These are phyloP conservation scores for Blastocystis sp. DNA, from an alignment of 352 stramenopile genomes.

Conservation along the genomic window DNA sequence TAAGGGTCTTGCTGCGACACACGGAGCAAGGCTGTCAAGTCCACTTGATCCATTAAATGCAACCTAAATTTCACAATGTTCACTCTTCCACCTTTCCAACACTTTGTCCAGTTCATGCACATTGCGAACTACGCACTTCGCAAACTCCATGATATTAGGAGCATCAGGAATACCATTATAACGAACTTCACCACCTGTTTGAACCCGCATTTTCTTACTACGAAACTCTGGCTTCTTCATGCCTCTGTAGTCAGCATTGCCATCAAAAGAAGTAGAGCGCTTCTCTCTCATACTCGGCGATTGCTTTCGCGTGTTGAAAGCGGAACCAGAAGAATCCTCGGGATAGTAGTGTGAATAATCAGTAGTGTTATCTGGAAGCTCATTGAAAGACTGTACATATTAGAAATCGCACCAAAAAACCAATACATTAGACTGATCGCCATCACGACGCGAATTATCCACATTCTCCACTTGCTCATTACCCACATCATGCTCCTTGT, in stretches of 20 bases:
- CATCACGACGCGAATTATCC: background rate
- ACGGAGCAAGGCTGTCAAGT: background rate
- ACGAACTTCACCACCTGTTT: background rate
- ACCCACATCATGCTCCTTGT: background rate
- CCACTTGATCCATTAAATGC: background rate
- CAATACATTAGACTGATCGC: background rate
- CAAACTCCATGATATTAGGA: background rate
- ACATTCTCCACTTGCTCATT: background rate
- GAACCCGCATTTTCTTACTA: background rate
- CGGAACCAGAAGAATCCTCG: background rate
- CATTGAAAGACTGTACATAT: background rate
- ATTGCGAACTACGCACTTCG: background rate
- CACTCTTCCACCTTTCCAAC: background rate
- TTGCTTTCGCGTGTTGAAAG: background rate
- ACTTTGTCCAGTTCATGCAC: slow-evolving; percentile 23
- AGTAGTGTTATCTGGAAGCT: background rate
- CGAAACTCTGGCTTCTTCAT: background rate
- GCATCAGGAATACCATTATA: background rate
- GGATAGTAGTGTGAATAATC: background rate
- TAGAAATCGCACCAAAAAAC: background rate
- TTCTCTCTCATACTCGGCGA: background rate
- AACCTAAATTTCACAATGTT: background rate
- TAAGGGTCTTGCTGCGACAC: background rate
- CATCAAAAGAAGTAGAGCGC: background rate
- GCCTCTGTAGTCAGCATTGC: background rate